Evolutionary conservation across 2,329 filamentous ascomycete genomes (phyloP).

Genomic region (Paracorniculantispora psalliotae): DNA sequence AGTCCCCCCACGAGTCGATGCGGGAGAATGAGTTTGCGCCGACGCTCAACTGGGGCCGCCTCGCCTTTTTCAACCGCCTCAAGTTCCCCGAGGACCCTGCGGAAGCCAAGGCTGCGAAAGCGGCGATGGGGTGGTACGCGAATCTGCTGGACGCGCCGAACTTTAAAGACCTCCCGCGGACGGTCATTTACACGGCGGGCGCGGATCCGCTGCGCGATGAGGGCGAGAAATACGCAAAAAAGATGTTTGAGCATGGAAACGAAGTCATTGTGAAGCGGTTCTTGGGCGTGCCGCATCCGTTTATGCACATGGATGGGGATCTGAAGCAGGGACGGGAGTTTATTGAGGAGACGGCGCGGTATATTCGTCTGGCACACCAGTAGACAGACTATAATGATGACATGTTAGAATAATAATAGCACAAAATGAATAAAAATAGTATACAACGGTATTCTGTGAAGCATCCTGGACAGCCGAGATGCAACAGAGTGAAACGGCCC

Average conservation of each 20-base stretch:
- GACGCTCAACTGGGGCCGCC: slow-evolving; percentile 38
- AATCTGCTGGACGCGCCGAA: slow-evolving; percentile 32
- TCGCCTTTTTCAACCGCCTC: slow-evolving; percentile 36
- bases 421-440: too few species aligned
- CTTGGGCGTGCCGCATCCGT: slow-evolving; percentile 42
- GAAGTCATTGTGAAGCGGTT: slow-evolving; percentile 43
- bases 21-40: slow-evolving; percentile 37
- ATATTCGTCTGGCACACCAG: slow-evolving; percentile 25
- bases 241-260: slow-evolving; percentile 38
- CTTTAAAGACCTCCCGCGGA: slow-evolving; percentile 30
- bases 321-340: slow-evolving; percentile 32
- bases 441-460: too few species aligned
- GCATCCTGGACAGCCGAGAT: not conserved
- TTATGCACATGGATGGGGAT: slow-evolving; percentile 43
- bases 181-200: slow-evolving; percentile 38
- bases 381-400: not conserved
- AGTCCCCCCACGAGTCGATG: slow-evolving; percentile 38
- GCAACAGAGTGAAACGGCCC: slow-evolving; percentile 6
- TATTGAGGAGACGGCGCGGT: slow-evolving; percentile 28
- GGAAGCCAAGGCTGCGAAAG: slow-evolving; percentile 14
- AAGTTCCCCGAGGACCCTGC: slow-evolving; percentile 25
- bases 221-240: slow-evolving; percentile 41
- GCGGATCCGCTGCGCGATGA: slow-evolving; percentile 45
- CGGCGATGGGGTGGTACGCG: slow-evolving; percentile 21
- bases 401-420: too few species aligned